Evolutionary conservation across 257 asterid genomes (phyloP).

Genomic region (Solanum neorickii): DNA sequence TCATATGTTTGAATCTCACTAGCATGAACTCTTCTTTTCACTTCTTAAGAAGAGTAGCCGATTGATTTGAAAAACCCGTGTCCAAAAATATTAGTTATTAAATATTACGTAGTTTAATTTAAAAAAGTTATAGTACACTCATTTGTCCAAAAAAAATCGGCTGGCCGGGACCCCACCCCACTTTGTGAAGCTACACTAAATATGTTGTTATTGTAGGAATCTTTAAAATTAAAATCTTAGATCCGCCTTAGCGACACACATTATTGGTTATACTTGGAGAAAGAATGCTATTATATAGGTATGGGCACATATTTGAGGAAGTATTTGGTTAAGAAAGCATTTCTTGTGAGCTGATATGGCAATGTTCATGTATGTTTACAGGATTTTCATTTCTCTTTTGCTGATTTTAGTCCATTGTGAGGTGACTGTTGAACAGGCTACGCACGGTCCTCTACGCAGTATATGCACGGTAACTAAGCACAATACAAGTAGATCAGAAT

Average conservation of each 20-base stretch:
- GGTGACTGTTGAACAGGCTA: neutral
- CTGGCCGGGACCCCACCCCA: neutral
- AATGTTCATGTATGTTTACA: neutral
- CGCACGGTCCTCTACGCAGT: neutral
- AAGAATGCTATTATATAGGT: neutral
- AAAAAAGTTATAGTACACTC: neutral
- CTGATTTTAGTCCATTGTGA: neutral
- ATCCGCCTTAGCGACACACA: neutral
- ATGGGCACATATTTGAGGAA: neutral
- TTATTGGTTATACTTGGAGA: neutral
- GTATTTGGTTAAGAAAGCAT: neutral
- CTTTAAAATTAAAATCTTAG: neutral
- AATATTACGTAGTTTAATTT: neutral
- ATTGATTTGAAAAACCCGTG: neutral
- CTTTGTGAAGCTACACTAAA: neutral
- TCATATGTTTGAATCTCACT: no score
- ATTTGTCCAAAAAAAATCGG: neutral
- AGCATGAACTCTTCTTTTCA: neutral
- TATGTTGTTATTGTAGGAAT: neutral
- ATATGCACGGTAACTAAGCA: neutral
- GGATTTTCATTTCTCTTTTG: neutral
- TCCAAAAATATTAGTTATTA: neutral
- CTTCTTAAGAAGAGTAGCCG: neutral
- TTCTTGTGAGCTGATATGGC: neutral
- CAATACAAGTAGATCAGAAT: rapidly evolving